Evolutionary conservation across 345 rosid species (phyloP).

Genomic region (Melaleuca quinquenervia): DNA sequence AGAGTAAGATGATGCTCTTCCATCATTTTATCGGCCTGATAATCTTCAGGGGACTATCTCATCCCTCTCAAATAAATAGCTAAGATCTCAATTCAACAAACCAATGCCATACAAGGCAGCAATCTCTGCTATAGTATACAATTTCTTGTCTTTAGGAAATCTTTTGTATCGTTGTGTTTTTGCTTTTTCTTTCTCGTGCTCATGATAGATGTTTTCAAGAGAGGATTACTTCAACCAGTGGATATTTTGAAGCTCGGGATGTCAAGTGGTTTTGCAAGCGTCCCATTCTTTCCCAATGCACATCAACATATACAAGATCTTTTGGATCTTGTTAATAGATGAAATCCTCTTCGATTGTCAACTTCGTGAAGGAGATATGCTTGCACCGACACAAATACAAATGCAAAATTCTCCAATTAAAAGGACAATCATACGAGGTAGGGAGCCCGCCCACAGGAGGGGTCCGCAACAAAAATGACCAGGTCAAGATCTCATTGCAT

Average conservation of each 20-base stretch:
- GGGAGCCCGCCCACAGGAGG: background rate
- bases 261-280: background rate
- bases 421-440: background rate
- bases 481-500: background rate
- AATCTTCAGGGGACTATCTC: background rate
- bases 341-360: background rate
- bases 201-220: background rate
- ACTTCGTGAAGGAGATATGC: background rate
- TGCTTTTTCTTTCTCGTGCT: background rate
- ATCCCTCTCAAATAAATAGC: background rate
- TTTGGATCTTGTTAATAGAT: background rate
- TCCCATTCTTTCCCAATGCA: background rate
- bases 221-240: rapidly evolving
- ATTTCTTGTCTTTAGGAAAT: background rate
- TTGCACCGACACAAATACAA: background rate
- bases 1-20: background rate
- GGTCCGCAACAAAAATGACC: background rate
- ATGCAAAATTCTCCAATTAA: background rate
- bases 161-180: background rate
- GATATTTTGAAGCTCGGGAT: rapidly evolving
- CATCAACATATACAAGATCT: background rate
- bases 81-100: background rate
- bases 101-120: background rate
- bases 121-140: background rate
- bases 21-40: background rate